Evolutionary conservation across 805 yeast genomes (phyloP), one percentile per base, ranked within the genome.

Genomic region (Candida krabiensis): DNA sequence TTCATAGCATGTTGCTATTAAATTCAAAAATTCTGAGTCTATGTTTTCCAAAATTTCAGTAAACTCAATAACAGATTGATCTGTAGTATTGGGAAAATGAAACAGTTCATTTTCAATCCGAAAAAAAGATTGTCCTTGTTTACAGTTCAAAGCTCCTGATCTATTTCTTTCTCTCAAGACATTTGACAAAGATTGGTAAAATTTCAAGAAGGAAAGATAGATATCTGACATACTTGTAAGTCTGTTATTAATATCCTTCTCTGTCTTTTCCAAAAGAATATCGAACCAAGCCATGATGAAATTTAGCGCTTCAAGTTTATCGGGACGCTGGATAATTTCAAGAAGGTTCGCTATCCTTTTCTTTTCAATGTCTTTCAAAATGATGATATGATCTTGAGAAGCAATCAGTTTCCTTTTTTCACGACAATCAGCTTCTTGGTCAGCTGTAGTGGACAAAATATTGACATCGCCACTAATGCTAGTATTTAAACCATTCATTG

Each of bases 151-250:
- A n/a, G n/a, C n/a, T n/a, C n/a, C n/a, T n/a, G n/a, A n/a, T 9
- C 9, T 22, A 11, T 28, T 17, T 19, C 31, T 13, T 5, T 13
- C 16, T 12, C 18, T 17, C 14, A 34, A 12, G 11, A 14, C 11
- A 13, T 27, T 16, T 5, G 37, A 34, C n/a, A 34, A 5, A 14
- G 37, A 25, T 19, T 34, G 37, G 13, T 26, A 27, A 7, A 34
- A 14, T 28, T 26, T 34, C 31, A 34, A 19, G 15, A 34, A 6
- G 21, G 23, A n/a, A 16, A 22, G 9, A 25, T 34, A 34, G 11
- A 19, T 3, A 13, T 11, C 13, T 19, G 37, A 4, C 4, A 27
- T 13, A 11, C 16, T 5, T 14, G 19, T 21, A 17, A 34, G 32
- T 24, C 13, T 34, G 27, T 27, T 34, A 9, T 18, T 4, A n/a